phyloP scores from a whole-genome alignment of 192 early-diverging fungal genomes.

The Rhizoclosmatium sp. region DNA sequence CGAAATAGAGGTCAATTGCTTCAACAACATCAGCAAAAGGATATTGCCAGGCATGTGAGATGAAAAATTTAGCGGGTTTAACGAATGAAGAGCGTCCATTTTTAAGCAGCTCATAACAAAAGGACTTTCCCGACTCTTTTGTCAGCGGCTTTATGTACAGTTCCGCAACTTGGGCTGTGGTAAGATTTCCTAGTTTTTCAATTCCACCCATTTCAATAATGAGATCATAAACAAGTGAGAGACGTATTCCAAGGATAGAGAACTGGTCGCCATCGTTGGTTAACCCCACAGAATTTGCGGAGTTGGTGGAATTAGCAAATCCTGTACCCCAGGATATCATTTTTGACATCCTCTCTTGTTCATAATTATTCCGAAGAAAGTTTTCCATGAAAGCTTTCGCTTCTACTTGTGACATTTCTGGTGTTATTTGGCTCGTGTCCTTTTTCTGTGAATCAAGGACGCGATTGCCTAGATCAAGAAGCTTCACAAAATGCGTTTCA shows the following conservation, averaged over 20 bases:
- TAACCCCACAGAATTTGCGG: too few species aligned
- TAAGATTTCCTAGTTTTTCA: background rate
- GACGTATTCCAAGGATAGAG: slow-evolving; percentile 7
- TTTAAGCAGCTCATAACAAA: background rate
- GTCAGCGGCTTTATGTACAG: slow-evolving; percentile 30
- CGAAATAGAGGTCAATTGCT: slow-evolving; percentile 35
- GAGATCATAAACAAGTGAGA: background rate
- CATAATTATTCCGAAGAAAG: too few species aligned
- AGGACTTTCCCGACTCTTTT: slow-evolving; percentile 1
- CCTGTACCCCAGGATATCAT: too few species aligned
- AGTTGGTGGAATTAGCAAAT: too few species aligned
- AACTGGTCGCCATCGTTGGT: background rate
- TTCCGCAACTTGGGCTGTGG: slow-evolving; percentile 31
- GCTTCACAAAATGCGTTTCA: too few species aligned
- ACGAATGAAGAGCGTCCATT: background rate
- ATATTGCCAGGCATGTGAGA: slow-evolving; percentile 41
- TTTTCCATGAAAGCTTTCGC: too few species aligned
- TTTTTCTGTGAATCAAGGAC: too few species aligned
- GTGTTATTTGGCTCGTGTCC: too few species aligned
- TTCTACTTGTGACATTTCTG: too few species aligned
- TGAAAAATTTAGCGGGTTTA: slow-evolving; percentile 27
- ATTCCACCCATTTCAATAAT: slow-evolving; percentile 3
- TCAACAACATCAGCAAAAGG: slow-evolving; percentile 38
- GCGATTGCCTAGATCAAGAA: too few species aligned
- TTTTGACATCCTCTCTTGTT: too few species aligned